Evolutionary conservation across 1,284 basidiomycete species (phyloP).

Genomic region (Pholiota adiposa): DNA sequence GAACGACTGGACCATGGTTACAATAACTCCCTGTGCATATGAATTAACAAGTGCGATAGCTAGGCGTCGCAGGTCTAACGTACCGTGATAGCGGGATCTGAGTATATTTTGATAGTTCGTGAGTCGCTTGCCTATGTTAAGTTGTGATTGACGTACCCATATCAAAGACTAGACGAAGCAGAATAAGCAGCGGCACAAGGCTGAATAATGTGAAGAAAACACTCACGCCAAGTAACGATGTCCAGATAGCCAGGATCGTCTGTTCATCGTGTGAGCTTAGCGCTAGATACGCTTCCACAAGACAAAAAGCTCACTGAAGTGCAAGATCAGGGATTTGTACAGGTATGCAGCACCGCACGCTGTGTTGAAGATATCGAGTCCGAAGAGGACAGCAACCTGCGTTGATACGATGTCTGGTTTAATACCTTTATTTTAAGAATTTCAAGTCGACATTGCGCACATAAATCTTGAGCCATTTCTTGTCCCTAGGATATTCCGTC

Average conservation of each 20-base stretch:
- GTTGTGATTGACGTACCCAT: constrained; percentile 18
- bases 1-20: constrained; percentile 37
- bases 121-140: neutral
- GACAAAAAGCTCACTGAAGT: constrained; percentile 24
- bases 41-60: neutral
- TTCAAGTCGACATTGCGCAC: constrained; percentile 8
- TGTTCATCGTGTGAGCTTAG: neutral
- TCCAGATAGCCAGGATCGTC: constrained; percentile 18
- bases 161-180: constrained; percentile 23
- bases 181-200: neutral
- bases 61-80: neutral
- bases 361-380: constrained; percentile 35
- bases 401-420: constrained; percentile 3
- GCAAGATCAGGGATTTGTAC: constrained; percentile 33
- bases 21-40: constrained; percentile 33
- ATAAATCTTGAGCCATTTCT: constrained; percentile 26
- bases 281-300: neutral
- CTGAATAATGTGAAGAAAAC: neutral
- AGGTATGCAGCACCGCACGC: constrained; percentile 34
- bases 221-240: constrained; percentile 25
- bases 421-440: neutral
- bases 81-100: constrained; percentile 29
- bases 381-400: constrained; percentile 28
- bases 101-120: neutral
- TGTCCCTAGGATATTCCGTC: constrained; percentile 20